Conservation (phyloP, 73 alveolate species). For the Tetrahymena borealis region DNA sequence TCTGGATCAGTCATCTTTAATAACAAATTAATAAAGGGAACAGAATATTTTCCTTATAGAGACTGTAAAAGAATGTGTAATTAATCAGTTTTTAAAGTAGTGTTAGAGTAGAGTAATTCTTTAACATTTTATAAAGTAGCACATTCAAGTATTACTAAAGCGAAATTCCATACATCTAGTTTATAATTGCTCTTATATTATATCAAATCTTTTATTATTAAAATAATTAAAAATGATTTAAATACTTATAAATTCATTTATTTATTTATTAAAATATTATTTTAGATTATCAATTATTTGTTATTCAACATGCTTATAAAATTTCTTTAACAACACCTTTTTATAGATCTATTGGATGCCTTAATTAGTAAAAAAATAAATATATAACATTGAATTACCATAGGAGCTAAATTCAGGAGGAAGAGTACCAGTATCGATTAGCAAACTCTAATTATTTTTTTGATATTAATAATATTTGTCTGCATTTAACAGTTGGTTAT, state of each 20-base stretch:
- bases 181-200: background rate
- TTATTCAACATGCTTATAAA: too few species aligned
- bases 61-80: background rate
- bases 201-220: background rate
- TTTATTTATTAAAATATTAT: too few species aligned
- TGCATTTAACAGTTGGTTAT: background rate
- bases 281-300: too few species aligned
- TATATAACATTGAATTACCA: too few species aligned
- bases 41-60: background rate
- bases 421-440: background rate
- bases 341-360: too few species aligned
- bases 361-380: too few species aligned
- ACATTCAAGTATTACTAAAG: background rate
- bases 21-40: background rate
- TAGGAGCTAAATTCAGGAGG: background rate
- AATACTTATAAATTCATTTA: too few species aligned
- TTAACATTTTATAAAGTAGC: background rate
- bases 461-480: background rate
- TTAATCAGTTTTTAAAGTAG: background rate
- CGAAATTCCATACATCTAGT: background rate
- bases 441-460: background rate
- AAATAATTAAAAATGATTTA: too few species aligned
- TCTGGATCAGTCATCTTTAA: background rate
- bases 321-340: too few species aligned
- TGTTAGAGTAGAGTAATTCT: background rate